Conservation (phyloP, 2,329 filamentous ascomycete genomes). For the Clarireedia paspali region DNA sequence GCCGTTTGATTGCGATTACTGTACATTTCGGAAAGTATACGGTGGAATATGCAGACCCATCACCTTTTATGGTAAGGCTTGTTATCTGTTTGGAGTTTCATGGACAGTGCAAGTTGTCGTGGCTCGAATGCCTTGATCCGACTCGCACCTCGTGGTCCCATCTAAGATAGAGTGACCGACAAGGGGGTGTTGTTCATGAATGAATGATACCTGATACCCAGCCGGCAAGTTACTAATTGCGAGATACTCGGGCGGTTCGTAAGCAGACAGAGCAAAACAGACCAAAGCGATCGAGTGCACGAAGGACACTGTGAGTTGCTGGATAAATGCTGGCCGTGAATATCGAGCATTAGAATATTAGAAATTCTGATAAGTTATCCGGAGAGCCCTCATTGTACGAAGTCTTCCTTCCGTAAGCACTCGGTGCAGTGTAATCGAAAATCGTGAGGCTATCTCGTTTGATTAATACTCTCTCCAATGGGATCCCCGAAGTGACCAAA, state of each 20-base stretch:
- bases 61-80: not conserved
- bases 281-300: too few species aligned
- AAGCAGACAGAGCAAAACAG: not conserved
- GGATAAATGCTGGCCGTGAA: too few species aligned
- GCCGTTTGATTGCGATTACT: not conserved
- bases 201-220: not conserved
- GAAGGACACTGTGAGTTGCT: too few species aligned
- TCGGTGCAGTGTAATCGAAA: not conserved
- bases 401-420: not conserved
- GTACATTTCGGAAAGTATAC: not conserved
- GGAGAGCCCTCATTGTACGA: not conserved
- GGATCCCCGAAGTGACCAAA: not conserved
- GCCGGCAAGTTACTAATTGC: not conserved
- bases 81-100: not conserved
- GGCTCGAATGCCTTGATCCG: constrained; percentile 26
- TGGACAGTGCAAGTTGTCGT: constrained; percentile 22
- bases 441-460: constrained; percentile 3
- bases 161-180: constrained; percentile 13
- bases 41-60: not conserved
- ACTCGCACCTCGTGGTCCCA: constrained; percentile 20
- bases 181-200: constrained; percentile 3
- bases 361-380: not conserved
- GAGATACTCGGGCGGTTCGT: not conserved
- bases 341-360: not conserved
- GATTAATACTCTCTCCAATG: not conserved